Conservation (phyloP, 805 yeast genomes). For the Starmerella cellae region DNA sequence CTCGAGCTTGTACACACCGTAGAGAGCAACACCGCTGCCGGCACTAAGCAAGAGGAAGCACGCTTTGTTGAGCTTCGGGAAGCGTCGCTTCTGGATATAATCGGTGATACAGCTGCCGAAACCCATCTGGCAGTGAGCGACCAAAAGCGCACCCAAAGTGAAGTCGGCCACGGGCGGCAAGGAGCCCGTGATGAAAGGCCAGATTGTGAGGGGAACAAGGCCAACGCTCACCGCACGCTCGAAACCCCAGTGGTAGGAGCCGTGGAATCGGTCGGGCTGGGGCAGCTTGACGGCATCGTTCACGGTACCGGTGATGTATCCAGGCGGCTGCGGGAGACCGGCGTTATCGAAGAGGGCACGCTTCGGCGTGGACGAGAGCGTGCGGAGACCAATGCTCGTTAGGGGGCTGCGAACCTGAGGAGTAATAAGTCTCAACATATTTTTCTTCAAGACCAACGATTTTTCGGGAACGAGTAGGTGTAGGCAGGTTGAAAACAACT, state of each 20-base stretch:
- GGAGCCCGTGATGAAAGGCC: constrained; percentile 68
- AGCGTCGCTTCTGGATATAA: constrained; percentile 77
- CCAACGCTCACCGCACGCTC: constrained; percentile 61
- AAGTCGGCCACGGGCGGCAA: constrained; percentile 62
- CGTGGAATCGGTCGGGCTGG: constrained; percentile 47
- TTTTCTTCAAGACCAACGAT: too few relatives aligned
- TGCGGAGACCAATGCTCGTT: constrained; percentile 6
- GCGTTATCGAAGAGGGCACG: constrained; percentile 21
- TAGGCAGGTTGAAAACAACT: background rate
- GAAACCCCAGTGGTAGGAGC: constrained; percentile 87
- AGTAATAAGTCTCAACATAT: constrained; percentile 12
- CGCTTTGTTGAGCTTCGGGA: constrained; percentile 58
- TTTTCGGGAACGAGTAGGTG: too few relatives aligned
- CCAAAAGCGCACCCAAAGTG: constrained; percentile 45
- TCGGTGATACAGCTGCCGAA: constrained; percentile 84
- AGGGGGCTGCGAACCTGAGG: constrained; percentile 11
- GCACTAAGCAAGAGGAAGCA: constrained; percentile 56
- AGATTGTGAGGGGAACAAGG: constrained; percentile 60
- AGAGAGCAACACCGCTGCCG: constrained; percentile 57
- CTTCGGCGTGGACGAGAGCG: constrained; percentile 12
- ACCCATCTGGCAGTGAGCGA: constrained; percentile 76
- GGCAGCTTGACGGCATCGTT: constrained; percentile 78
- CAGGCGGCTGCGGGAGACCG: constrained; percentile 68
- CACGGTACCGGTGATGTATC: constrained; percentile 80
- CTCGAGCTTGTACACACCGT: constrained; percentile 67